phyloP scores from a whole-genome alignment of 345 rosid species.

The Trapa incisa region DNA sequence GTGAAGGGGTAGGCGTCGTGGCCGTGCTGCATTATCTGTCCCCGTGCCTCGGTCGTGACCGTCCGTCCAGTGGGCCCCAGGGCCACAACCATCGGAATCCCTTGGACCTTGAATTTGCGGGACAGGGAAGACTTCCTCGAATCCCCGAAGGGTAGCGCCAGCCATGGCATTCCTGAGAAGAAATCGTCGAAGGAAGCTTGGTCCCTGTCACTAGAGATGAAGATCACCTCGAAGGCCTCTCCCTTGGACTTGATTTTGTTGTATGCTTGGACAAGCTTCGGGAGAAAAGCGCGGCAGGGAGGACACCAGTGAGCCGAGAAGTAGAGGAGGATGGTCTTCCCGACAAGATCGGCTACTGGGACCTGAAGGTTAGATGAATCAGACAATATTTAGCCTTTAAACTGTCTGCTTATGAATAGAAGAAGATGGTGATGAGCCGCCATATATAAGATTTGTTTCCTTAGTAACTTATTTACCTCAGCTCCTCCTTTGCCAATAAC shows the following conservation, averaged over 20 bases:
- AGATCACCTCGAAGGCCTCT: conserved; percentile 25
- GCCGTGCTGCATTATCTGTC: conserved; percentile 16
- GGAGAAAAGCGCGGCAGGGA: conserved; percentile 33
- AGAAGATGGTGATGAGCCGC: no score
- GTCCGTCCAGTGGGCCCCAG: conserved; percentile 28
- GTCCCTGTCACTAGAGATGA: conserved; percentile 32
- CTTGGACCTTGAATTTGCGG: conserved; percentile 21
- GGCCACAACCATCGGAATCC: conserved; percentile 29
- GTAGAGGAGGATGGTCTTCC: conserved; percentile 32
- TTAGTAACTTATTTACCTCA: conserved; percentile 4
- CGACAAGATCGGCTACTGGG: conserved; percentile 24
- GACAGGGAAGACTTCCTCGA: conserved; percentile 19
- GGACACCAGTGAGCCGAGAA: conserved; percentile 41
- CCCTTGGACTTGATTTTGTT: conserved; percentile 20
- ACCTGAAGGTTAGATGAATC: conserved; percentile 14
- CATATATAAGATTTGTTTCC: no score
- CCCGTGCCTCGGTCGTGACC: conserved; percentile 16
- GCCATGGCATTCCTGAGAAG: conserved; percentile 33
- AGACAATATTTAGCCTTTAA: neutral
- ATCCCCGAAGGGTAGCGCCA: conserved; percentile 31
- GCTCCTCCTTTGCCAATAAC: conserved; percentile 16
- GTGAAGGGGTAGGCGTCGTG: conserved; percentile 37
- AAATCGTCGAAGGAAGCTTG: conserved; percentile 19
- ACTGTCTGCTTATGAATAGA: neutral
- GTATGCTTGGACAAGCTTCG: conserved; percentile 23